A percentile compares a stretch with the other conserved stretches of the same genome.
These are phyloP conservation scores for Gossypium longicalyx DNA, from an alignment of 345 rosid species.

Conservation along the genomic window DNA sequence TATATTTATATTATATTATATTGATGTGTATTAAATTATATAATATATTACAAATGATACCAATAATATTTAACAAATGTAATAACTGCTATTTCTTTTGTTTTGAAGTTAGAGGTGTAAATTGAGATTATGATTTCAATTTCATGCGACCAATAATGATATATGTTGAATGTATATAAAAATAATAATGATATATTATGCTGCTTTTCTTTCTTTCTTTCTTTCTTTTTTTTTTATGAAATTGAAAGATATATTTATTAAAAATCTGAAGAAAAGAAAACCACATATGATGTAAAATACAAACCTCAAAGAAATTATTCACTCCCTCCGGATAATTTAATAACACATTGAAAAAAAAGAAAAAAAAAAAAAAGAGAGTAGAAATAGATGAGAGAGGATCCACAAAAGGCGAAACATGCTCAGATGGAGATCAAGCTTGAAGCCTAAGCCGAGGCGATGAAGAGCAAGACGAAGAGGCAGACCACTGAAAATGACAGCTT, in stretches of 20 bases:
- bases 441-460: not conserved
- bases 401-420: no score
- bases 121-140: no score
- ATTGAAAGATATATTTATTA: not conserved
- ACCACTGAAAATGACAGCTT: constrained; percentile 4
- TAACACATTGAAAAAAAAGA: not conserved
- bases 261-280: not conserved
- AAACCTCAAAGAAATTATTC: not conserved
- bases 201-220: no score
- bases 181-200: not conserved
- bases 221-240: not conserved
- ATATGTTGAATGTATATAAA: no score
- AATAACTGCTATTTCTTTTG: no score
- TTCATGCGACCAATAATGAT: no score
- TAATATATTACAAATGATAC: no score
- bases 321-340: not conserved
- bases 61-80: no score
- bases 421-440: not conserved
- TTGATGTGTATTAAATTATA: no score
- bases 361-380: not conserved
- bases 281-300: not conserved
- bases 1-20: no score
- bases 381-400: not conserved
- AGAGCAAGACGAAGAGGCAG: constrained; percentile 8
- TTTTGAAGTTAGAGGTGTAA: no score